Percentiles rank a stretch among this genome's conserved stretches.
phyloP scores from a whole-genome alignment of 2,329 filamentous ascomycete genomes.

The Chaetomium sp. region DNA sequence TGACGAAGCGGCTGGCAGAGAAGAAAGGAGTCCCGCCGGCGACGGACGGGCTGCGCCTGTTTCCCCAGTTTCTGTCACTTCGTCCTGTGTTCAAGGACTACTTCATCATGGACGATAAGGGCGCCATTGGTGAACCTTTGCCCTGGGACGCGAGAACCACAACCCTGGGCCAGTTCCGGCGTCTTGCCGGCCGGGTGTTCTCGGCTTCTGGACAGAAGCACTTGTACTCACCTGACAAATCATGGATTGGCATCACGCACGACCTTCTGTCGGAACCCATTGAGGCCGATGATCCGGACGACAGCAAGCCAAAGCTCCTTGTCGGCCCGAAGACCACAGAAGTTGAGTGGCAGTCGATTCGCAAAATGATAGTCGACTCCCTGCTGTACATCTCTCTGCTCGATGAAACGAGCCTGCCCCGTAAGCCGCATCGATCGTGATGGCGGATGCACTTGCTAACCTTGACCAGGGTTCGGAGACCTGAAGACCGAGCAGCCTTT shows the following conservation, averaged over 20 bases:
- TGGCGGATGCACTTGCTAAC: neutral
- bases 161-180: constrained; percentile 9
- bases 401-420: neutral
- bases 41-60: constrained; percentile 18
- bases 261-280: neutral
- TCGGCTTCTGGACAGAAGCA: neutral
- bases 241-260: constrained; percentile 20
- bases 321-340: constrained; percentile 22
- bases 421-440: neutral
- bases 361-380: constrained; percentile 28
- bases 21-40: neutral
- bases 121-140: neutral
- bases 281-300: neutral
- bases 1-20: constrained; percentile 12
- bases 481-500: constrained; percentile 23
- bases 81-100: constrained; percentile 31
- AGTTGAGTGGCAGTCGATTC: constrained; percentile 26
- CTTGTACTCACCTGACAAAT: neutral
- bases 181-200: constrained; percentile 7
- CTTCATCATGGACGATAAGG: constrained; percentile 1
- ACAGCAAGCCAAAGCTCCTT: constrained; percentile 17
- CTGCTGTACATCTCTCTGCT: constrained; percentile 15
- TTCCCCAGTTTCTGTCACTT: constrained; percentile 30
- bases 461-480: constrained; percentile 12
- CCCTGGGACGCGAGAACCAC: constrained; percentile 9